A percentile compares a stretch with the other conserved stretches of the same genome.
Conservation (phyloP, 495 filamentous ascomycete genomes). For the Glonium stellatum region DNA sequence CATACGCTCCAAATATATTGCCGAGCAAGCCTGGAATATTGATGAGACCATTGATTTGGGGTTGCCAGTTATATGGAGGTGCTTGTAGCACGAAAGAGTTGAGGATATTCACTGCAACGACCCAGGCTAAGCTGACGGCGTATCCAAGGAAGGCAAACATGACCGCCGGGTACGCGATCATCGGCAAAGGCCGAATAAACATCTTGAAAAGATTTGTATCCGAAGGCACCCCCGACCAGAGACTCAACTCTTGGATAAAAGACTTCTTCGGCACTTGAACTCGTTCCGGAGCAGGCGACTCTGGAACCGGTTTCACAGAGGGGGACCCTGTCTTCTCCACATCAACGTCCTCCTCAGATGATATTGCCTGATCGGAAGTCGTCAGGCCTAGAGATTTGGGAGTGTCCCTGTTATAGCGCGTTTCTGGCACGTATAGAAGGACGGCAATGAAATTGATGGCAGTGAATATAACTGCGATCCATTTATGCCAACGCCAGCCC, state of each 20-base stretch:
- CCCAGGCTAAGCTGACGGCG: constrained; percentile 28
- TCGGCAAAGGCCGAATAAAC: constrained; percentile 33
- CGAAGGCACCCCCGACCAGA: constrained; percentile 29
- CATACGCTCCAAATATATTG: constrained; percentile 31
- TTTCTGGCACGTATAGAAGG: constrained; percentile 33
- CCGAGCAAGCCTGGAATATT: constrained; percentile 35
- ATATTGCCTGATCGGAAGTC: neutral
- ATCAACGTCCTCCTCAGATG: constrained; percentile 14
- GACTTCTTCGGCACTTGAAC: constrained; percentile 30
- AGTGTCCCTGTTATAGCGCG: constrained; percentile 26
- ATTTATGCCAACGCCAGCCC: constrained; percentile 34
- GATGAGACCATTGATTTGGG: constrained; percentile 32
- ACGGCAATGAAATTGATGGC: constrained; percentile 33
- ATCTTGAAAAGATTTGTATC: constrained; percentile 29
- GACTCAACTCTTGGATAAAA: constrained; percentile 27
- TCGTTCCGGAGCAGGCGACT: neutral
- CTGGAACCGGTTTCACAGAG: constrained; percentile 4
- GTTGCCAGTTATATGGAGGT: constrained; percentile 31
- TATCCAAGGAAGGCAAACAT: constrained; percentile 33
- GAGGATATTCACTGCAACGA: constrained; percentile 34
- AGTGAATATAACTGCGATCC: constrained; percentile 31
- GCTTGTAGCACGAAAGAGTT: constrained; percentile 34
- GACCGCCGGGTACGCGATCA: constrained; percentile 34
- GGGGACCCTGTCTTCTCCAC: constrained; percentile 15
- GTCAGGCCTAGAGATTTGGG: neutral